Base-by-base conservation (phyloP, 1,284 basidiomycete genomes). In the Phylloporus gajari region DNA sequence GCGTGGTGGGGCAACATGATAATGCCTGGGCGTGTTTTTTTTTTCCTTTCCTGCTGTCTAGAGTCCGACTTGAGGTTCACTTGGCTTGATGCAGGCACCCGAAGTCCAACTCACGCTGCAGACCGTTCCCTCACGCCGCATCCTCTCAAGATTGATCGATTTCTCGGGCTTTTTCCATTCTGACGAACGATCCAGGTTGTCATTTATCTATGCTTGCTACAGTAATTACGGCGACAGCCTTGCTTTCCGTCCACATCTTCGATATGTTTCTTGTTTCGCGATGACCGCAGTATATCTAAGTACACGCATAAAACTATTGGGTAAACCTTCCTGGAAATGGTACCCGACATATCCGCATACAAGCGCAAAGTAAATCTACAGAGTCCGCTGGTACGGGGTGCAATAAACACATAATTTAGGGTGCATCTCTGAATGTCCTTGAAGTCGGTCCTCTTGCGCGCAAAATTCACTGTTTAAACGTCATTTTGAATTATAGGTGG, bases 1-100 rank as follows among this genome's bases (percentile, higher is more conserved):
- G 86, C 84, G 38, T 94, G 90, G 87, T 94, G 92, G 92, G 83
- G 88, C 51, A 92, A 89, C 68, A 91, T 93, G 89, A 91, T 94
- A 91, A 93, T 94, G 91, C 93, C 93, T 65, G 93, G 93, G 90
- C 94, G 19, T 61, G 83, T 71, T 19, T 63, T 64, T 27, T 46
- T 35, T 61, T 40, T 7, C 5, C 15, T 1, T 23, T 11, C 19
- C 6, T 21, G 40, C 9, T 30, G 15, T 58, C 17, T 25, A 25
- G 60, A 62, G 40, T 13, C 38, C 38, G 21, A 46, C 27, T n/a
- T 42, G 15, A 81, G 80, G 40, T 81, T 81, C 65, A 82, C 81
- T 3, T 81, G 82, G 80, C 80, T 80, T 2, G 82, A 81, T 1
- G 76, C 68, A 7, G 38, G 38, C 64, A 6, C 72, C 71, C 0